Conservation (phyloP, 2,329 filamentous ascomycete species). For the Fusarium anguioides region DNA sequence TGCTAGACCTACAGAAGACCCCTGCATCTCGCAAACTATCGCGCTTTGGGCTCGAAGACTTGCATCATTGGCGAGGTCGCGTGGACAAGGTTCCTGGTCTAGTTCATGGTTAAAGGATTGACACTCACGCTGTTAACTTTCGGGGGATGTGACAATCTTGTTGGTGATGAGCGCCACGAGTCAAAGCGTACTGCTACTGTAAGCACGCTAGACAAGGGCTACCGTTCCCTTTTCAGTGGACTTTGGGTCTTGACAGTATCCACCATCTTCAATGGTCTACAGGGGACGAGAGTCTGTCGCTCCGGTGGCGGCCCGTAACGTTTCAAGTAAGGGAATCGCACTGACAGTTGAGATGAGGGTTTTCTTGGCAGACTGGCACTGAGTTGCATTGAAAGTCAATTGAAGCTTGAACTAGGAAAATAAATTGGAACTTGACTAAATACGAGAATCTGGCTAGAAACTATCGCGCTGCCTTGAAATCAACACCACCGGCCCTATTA, state of each 20-base stretch:
- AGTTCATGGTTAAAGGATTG: not conserved
- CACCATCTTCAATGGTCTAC: not conserved
- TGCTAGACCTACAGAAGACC: not conserved
- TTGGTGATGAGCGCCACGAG: conserved; percentile 10
- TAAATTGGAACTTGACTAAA: not conserved
- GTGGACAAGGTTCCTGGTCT: conserved; percentile 2
- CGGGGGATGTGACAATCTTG: not conserved
- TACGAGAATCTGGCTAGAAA: not conserved
- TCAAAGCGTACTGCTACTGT: conserved; percentile 10
- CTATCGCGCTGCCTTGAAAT: conserved; percentile 38
- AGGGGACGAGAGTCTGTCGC: not conserved
- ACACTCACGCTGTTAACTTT: not conserved
- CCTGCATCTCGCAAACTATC: conserved; percentile 35
- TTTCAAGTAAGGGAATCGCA: not conserved
- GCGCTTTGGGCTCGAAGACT: conserved; percentile 17
- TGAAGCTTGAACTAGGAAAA: not conserved
- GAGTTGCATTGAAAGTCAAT: too few species aligned
- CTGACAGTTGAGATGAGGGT: not conserved
- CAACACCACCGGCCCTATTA: conserved; percentile 25
- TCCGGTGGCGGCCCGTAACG: not conserved
- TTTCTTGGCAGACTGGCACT: not conserved
- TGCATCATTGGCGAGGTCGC: conserved; percentile 9
- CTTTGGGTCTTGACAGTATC: not conserved
- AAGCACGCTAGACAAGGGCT: not conserved
- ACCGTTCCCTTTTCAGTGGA: too few species aligned